phyloP scores from a whole-genome alignment of 768 basidiomycete genomes.

The Boletus pseudopeckii region DNA sequence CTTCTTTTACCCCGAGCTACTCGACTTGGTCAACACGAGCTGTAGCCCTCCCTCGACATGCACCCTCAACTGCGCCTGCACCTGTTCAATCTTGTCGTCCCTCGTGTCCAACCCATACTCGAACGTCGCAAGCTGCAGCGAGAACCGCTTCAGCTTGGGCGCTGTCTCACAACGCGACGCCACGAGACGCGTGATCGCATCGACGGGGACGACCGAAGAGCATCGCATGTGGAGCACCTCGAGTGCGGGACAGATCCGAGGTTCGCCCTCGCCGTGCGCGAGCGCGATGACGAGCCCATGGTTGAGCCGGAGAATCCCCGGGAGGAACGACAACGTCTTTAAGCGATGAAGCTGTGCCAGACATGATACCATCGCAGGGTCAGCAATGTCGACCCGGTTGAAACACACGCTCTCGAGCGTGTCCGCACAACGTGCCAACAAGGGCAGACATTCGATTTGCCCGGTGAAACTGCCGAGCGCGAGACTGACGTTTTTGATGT shows the following conservation, averaged over 20 bases:
- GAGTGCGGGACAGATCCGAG: conserved; percentile 22
- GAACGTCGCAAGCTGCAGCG: conserved; percentile 26
- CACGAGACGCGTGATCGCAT: conserved; percentile 23
- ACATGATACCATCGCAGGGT: conserved; percentile 18
- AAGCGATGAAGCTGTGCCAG: conserved; percentile 18
- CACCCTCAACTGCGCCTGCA: conserved; percentile 8
- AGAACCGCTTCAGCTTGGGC: conserved; percentile 16
- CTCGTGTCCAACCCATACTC: conserved; percentile 29
- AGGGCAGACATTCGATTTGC: conserved; percentile 28
- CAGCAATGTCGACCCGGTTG: conserved; percentile 22
- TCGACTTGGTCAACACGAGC: conserved; percentile 25
- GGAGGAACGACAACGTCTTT: conserved; percentile 20
- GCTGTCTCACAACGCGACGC: conserved; percentile 19
- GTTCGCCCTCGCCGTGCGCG: background rate
- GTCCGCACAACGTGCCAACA: conserved; percentile 24
- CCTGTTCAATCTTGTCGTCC: conserved; percentile 25
- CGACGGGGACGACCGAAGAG: conserved; percentile 21
- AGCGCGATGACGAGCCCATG: conserved; percentile 29
- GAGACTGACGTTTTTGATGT: conserved; percentile 29
- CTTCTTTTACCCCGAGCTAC: conserved; percentile 4
- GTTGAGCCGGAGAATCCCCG: conserved; percentile 31
- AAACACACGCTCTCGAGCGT: conserved; percentile 29
- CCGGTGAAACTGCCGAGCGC: conserved; percentile 24
- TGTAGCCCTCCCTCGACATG: conserved; percentile 24
- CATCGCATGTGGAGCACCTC: conserved; percentile 24